These are phyloP conservation scores for Cudoniella acicularis DNA, from an alignment of 495 filamentous ascomycete genomes.

Conservation along the genomic window DNA sequence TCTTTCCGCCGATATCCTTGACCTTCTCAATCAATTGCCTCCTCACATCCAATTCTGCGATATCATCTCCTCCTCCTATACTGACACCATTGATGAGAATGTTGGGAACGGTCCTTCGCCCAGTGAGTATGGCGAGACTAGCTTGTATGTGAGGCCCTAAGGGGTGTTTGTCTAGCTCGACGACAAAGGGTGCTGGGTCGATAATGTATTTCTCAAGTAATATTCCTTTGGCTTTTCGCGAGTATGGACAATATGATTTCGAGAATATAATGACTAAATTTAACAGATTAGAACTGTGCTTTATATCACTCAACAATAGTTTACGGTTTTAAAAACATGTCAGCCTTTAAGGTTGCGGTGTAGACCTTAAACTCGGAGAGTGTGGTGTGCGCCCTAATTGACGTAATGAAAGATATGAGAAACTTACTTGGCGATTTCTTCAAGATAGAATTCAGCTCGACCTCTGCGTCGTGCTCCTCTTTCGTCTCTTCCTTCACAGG, in stretches of 20 bases:
- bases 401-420: neutral
- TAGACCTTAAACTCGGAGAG: no score
- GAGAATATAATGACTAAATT: constrained; percentile 85
- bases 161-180: constrained; percentile 83
- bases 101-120: constrained; percentile 85
- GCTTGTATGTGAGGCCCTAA: constrained; percentile 69
- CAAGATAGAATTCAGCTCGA: constrained; percentile 68
- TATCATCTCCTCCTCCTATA: constrained; percentile 88
- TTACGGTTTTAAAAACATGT: no score
- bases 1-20: constrained; percentile 66
- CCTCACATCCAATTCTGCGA: constrained; percentile 66
- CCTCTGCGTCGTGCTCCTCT: constrained; percentile 55
- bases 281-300: constrained; percentile 23
- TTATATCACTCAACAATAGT: no score
- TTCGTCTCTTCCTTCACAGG: constrained; percentile 46
- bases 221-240: constrained; percentile 75
- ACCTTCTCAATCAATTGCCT: constrained; percentile 69
- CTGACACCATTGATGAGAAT: constrained; percentile 82
- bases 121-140: constrained; percentile 65
- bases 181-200: constrained; percentile 75
- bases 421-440: constrained; percentile 76
- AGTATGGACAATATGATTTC: constrained; percentile 87
- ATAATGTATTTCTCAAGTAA: constrained; percentile 81
- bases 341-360: no score
- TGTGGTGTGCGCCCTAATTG: no score